Percentiles rank a stretch among this genome's conserved stretches.
phyloP scores from a whole-genome alignment of 179 eudicot genomes.

The Nepenthes alata region DNA sequence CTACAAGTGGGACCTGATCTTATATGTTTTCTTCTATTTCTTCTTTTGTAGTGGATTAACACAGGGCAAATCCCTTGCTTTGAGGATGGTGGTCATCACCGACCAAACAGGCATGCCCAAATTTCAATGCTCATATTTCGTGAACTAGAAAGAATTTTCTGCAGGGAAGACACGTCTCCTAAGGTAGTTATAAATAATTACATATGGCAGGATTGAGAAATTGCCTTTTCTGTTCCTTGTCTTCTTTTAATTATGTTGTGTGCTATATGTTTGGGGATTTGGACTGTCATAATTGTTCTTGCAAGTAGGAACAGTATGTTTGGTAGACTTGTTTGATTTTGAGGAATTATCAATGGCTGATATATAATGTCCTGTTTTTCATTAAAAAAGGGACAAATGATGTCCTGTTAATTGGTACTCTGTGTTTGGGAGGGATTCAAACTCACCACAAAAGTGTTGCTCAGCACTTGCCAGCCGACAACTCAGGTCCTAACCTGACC shows the following conservation, averaged over 20 bases:
- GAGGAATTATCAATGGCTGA: too few species aligned
- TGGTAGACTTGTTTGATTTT: too few species aligned
- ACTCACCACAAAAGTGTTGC: too few species aligned
- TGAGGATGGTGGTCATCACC: slow-evolving; percentile 94
- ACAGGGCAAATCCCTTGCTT: slow-evolving; percentile 94
- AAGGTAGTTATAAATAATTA: slow-evolving; percentile 33
- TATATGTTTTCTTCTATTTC: not conserved
- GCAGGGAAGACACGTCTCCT: slow-evolving; percentile 53
- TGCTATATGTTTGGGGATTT: not conserved
- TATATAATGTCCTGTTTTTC: too few species aligned
- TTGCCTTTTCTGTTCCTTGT: slow-evolving; percentile 2
- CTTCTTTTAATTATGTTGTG: not conserved
- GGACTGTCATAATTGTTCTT: too few species aligned
- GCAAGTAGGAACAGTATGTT: too few species aligned
- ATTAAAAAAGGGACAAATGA: too few species aligned
- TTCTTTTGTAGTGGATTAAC: slow-evolving; percentile 78
- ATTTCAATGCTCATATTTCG: slow-evolving; percentile 92
- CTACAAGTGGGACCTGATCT: too few species aligned
- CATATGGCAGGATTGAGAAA: not conserved
- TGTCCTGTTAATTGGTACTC: too few species aligned
- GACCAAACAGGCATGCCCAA: slow-evolving; percentile 95
- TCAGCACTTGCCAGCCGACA: too few species aligned
- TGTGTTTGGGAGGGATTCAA: too few species aligned
- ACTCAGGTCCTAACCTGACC: too few species aligned
- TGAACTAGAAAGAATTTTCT: slow-evolving; percentile 64